Evolutionary conservation across 2,329 filamentous ascomycete genomes (phyloP).

Genomic region (Xylaria sp.): DNA sequence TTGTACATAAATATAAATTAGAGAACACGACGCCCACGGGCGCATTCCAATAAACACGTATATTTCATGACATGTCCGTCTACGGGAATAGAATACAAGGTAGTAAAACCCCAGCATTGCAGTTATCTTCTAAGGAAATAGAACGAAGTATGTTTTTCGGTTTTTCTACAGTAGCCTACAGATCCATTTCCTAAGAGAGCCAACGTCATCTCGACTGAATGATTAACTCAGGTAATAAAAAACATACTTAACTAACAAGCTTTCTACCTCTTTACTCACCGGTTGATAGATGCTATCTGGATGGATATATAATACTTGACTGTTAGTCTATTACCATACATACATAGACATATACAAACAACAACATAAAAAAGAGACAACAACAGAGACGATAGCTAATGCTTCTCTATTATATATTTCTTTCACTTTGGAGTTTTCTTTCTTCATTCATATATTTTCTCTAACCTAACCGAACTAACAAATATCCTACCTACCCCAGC

Average conservation of each 20-base stretch:
- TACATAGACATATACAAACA: background rate
- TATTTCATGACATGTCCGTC: background rate
- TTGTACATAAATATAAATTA: conserved; percentile 31
- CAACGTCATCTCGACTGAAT: background rate
- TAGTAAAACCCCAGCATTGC: background rate
- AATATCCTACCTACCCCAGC: background rate
- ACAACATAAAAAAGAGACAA: background rate
- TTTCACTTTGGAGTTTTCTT: background rate
- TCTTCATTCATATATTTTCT: background rate
- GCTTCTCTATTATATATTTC: too few species aligned
- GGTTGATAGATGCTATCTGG: background rate
- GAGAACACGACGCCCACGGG: conserved; percentile 8
- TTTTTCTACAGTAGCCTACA: background rate
- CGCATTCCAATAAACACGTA: conserved; percentile 8
- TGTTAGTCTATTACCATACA: too few species aligned
- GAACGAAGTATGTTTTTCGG: background rate
- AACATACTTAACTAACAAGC: background rate
- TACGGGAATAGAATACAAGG: background rate
- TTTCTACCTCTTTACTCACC: background rate
- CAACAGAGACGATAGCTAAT: background rate
- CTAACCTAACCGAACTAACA: background rate
- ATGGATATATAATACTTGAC: too few species aligned
- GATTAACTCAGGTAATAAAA: too few species aligned
- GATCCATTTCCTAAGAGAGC: background rate
- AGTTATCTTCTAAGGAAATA: background rate